Evolutionary conservation across 2,329 filamentous ascomycete species (phyloP), one percentile per base, ranked within the genome.

Genomic region (Rutstroemia sp.): DNA sequence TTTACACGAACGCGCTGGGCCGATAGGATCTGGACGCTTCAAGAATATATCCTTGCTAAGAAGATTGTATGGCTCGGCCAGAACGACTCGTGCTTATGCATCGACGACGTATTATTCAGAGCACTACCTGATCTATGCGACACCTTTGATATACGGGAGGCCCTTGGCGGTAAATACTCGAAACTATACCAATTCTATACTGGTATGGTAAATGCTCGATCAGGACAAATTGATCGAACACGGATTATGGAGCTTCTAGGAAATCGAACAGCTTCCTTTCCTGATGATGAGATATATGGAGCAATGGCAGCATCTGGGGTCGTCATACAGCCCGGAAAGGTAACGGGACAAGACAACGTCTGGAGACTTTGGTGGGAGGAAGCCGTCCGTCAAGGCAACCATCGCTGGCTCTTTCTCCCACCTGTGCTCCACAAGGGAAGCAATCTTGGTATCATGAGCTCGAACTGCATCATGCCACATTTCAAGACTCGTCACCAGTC

Each of bases 11-110:
- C 54, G 4, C 37, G 45, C 16, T 57, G 54, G 54, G 41, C 50
- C 10, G 49, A 54, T 19, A 49, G 54, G 18, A 52, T 57, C 9
- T 57, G 54, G 54, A 57, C 49, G n/a, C 42, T 57, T 2, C 54
- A 57, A 14, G 54, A 57, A 23, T 52, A 52, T 48, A 47, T 57
- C 6, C 27, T 57, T 8, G 54, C 54, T 30, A 21, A 2, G 27
- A 27, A 54, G 3, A 27, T 54, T 47, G 42, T 56, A 9, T 56
- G 53, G 53, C n/a, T 52, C 37, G 53, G 47, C 4, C 50, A 45
- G 38, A 30, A 38, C 14, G 45, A 18, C 16, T 5, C 12, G 8
- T 42, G 45, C 10, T 30, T 56, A 12, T 21, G 18, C 7, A 45
- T 52, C 41, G 23, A 45, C 2, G 49, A 45, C 25, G 16, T 14